Conservation (phyloP, 139 green algal species). For the Medakamo hakoo region DNA sequence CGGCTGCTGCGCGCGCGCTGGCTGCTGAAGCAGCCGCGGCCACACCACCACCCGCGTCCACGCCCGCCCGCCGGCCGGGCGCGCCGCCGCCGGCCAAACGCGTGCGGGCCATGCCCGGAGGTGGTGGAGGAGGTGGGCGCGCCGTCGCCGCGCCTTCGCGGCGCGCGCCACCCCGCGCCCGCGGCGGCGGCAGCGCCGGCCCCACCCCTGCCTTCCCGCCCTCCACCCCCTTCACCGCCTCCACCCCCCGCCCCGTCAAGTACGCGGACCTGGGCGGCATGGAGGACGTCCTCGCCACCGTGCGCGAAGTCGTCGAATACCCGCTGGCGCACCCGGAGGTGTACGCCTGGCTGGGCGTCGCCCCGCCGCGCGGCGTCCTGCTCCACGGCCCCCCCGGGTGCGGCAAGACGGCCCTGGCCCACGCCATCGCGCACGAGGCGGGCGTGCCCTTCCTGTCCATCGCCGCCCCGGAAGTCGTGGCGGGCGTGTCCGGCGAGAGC, state of each 20-base stretch:
- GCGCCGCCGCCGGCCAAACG: background rate
- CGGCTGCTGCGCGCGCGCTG: background rate
- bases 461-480: constrained; percentile 61
- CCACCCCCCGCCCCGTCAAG: constrained; percentile 22
- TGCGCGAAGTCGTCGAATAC: constrained; percentile 75
- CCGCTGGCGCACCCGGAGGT: constrained; percentile 81
- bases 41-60: background rate
- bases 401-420: constrained; percentile 80
- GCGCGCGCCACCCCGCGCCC: too few relatives aligned
- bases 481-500: constrained; percentile 55
- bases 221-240: background rate
- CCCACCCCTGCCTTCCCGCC: too few relatives aligned
- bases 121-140: background rate
- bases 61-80: too few relatives aligned
- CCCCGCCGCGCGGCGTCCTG: constrained; percentile 73
- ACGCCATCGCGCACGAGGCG: constrained; percentile 80
- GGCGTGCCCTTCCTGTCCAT: constrained; percentile 71
- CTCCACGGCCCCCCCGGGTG: constrained; percentile 72
- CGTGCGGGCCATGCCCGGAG: background rate
- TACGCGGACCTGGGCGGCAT: constrained; percentile 76
- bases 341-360: constrained; percentile 72
- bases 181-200: background rate
- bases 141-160: background rate
- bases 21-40: too few relatives aligned
- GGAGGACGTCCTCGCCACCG: constrained; percentile 57